phyloP scores from a whole-genome alignment of 2,329 filamentous ascomycete species.

The Fusarium metavorans region DNA sequence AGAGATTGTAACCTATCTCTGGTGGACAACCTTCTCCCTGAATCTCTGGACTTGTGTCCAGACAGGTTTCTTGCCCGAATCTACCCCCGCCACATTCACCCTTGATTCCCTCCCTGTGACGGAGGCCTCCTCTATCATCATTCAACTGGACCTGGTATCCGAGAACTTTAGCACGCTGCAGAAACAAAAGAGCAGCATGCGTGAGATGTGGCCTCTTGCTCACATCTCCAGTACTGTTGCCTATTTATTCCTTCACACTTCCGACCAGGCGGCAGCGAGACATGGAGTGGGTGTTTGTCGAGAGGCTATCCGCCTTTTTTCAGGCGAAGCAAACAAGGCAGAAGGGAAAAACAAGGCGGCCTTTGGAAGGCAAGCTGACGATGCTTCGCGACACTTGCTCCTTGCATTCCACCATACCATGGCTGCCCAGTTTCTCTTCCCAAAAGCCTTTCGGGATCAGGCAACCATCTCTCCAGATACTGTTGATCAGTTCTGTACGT shows the following conservation, averaged over 20 bases:
- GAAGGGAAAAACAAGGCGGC: background rate
- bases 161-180: constrained; percentile 53
- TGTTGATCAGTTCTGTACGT: constrained; percentile 46
- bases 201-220: constrained; percentile 52
- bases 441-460: constrained; percentile 35
- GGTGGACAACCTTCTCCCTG: constrained; percentile 55
- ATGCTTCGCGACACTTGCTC: constrained; percentile 43
- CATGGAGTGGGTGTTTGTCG: constrained; percentile 40
- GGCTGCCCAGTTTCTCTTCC: constrained; percentile 51
- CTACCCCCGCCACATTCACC: constrained; percentile 40
- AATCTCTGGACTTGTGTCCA: constrained; percentile 55
- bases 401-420: constrained; percentile 50
- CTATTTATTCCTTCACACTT: constrained; percentile 39
- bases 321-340: constrained; percentile 40
- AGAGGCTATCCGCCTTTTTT: constrained; percentile 45
- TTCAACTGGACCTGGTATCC: constrained; percentile 51
- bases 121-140: constrained; percentile 46
- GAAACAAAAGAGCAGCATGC: constrained; percentile 49
- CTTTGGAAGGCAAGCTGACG: constrained; percentile 39
- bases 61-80: constrained; percentile 45
- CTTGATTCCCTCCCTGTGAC: constrained; percentile 47
- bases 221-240: constrained; percentile 49
- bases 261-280: constrained; percentile 40
- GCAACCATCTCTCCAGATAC: constrained; percentile 38
- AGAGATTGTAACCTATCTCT: constrained; percentile 53